phyloP scores from a whole-genome alignment of 2,329 filamentous ascomycete species.

The Didymella exigua region DNA sequence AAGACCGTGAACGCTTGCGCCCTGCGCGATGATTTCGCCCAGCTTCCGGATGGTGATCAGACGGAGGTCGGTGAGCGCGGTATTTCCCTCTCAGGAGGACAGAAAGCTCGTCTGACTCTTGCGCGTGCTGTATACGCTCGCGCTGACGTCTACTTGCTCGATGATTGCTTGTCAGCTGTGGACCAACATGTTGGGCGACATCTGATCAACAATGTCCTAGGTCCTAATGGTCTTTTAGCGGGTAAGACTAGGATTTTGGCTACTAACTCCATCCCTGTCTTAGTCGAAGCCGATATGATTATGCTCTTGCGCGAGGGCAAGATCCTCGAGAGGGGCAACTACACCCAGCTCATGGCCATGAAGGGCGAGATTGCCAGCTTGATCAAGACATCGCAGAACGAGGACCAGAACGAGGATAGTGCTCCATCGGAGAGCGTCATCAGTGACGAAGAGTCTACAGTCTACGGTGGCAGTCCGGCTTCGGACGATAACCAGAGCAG shows the following conservation, averaged over 20 bases:
- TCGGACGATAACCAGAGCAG: slow-evolving; percentile 57
- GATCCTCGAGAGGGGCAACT: slow-evolving; percentile 86
- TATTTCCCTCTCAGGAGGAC: slow-evolving; percentile 93
- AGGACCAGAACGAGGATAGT: slow-evolving; percentile 54
- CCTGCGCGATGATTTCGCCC: slow-evolving; percentile 85
- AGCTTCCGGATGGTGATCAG: slow-evolving; percentile 92
- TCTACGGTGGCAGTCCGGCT: slow-evolving; percentile 57
- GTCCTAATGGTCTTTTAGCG: slow-evolving; percentile 77
- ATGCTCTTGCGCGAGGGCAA: slow-evolving; percentile 81
- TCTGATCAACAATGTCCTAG: slow-evolving; percentile 92
- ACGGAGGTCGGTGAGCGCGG: slow-evolving; percentile 96
- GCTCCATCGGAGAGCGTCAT: slow-evolving; percentile 60
- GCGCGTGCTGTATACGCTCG: slow-evolving; percentile 94
- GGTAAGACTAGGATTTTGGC: slow-evolving; percentile 91
- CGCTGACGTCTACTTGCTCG: slow-evolving; percentile 93
- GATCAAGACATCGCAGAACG: slow-evolving; percentile 73
- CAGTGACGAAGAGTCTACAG: slow-evolving; percentile 71
- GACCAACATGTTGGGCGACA: slow-evolving; percentile 96
- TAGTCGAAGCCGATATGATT: slow-evolving; percentile 89
- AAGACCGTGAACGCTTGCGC: slow-evolving; percentile 91
- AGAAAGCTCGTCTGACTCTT: slow-evolving; percentile 91
- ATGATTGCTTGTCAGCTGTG: slow-evolving; percentile 95
- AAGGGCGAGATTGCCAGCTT: slow-evolving; percentile 88
- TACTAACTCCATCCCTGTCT: slow-evolving; percentile 91
- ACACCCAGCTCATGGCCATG: slow-evolving; percentile 88